phyloP scores from a whole-genome alignment of 192 early-diverging fungal species.

The Bifiguratus adelaidae region DNA sequence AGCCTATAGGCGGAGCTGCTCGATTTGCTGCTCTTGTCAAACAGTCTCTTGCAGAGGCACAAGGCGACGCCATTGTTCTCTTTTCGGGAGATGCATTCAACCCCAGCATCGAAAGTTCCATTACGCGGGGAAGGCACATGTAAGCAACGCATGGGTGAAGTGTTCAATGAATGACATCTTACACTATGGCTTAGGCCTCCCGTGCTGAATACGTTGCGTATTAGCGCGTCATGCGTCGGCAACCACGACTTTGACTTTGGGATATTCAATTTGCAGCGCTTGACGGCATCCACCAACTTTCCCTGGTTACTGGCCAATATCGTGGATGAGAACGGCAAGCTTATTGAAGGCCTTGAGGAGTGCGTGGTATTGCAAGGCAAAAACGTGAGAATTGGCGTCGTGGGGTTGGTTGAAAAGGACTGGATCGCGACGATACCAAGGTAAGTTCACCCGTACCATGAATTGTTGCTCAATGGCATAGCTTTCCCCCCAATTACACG shows the following conservation, averaged over 20 bases:
- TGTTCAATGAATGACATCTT: neutral
- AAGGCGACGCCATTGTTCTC: slow-evolving; percentile 29
- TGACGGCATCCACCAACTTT: slow-evolving; percentile 43
- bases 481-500: slow-evolving; percentile 39
- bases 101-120: slow-evolving; percentile 53
- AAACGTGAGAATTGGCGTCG: slow-evolving; percentile 46
- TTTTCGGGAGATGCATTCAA: slow-evolving; percentile 62
- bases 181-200: slow-evolving; percentile 18
- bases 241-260: slow-evolving; percentile 77
- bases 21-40: slow-evolving; percentile 40
- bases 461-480: too few relatives aligned
- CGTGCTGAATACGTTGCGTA: slow-evolving; percentile 41
- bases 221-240: slow-evolving; percentile 50
- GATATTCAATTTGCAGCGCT: slow-evolving; percentile 30
- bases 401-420: slow-evolving; percentile 64
- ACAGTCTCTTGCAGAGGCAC: slow-evolving; percentile 2
- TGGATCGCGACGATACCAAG: slow-evolving; percentile 58
- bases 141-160: slow-evolving; percentile 4
- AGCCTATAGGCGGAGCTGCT: slow-evolving; percentile 55
- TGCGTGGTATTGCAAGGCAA: slow-evolving; percentile 27
- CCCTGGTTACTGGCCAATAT: slow-evolving; percentile 68
- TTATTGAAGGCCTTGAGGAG: slow-evolving; percentile 18
- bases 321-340: slow-evolving; percentile 21
- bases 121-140: slow-evolving; percentile 56
- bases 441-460: slow-evolving; percentile 13